A percentile compares a stretch with the other conserved stretches of the same genome.
Conservation (phyloP, 192 early-diverging fungal species). For the Backusella macrospora region DNA sequence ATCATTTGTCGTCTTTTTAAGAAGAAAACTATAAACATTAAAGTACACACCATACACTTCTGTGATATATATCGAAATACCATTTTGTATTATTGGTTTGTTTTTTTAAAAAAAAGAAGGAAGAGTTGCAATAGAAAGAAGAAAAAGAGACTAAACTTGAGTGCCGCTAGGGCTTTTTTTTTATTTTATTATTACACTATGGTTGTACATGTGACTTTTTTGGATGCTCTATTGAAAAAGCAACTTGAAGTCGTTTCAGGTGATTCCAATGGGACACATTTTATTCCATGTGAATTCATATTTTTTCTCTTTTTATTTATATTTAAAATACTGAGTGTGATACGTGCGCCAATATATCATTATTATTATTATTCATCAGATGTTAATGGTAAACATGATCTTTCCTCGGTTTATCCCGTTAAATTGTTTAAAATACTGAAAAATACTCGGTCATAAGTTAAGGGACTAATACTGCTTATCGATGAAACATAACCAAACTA, state of each 20-base stretch:
- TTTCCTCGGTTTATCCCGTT: no score
- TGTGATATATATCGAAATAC: conserved; percentile 11
- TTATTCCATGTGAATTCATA: conserved; percentile 20
- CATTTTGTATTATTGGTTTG: neutral
- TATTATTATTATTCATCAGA: neutral
- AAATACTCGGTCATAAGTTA: no score
- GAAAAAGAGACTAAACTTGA: neutral
- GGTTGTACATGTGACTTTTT: conserved; percentile 9
- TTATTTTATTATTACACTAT: neutral
- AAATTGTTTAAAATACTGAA: no score
- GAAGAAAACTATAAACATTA: neutral
- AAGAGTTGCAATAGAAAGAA: neutral
- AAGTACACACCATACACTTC: neutral
- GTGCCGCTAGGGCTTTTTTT: neutral
- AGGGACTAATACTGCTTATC: neutral
- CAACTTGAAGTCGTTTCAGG: neutral
- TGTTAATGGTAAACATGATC: neutral
- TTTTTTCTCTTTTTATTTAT: neutral
- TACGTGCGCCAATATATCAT: neutral
- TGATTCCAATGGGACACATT: neutral
- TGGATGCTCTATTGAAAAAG: neutral
- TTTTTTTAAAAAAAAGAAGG: neutral
- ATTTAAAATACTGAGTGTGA: neutral
- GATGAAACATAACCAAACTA: neutral
- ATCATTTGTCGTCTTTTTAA: neutral